Base-by-base conservation (phyloP, 2,329 filamentous ascomycete species). In the Corynespora cassiicola region DNA sequence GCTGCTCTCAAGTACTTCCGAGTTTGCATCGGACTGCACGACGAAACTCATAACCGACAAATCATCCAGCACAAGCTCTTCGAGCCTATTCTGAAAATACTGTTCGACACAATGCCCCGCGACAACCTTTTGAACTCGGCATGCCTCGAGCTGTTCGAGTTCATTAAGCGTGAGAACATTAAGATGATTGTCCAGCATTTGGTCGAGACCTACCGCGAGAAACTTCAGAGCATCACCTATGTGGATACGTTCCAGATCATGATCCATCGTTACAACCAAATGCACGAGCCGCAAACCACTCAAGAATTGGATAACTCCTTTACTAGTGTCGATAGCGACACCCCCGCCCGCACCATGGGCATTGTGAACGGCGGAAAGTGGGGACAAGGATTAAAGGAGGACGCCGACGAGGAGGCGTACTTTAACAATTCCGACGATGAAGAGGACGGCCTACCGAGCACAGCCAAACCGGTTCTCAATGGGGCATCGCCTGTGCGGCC, bases 41-140 rank as follows among this genome's bases (percentile, higher is more conserved):
- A 97, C 63, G 90, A 95, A 37, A 95, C 94, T 55, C 96, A 96
- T 65, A 85, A 90, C 58, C 86, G 85, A 36, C 86, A 96, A 55
- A 81, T 97, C 54, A 87, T 86, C 17, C 84, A 90, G 52, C 87
- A 91, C 63, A 82, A 85, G 43, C 82, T 94, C 0, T 84, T 97
- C 42, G 88, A 87, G 25, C 87, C 90, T 1, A 88, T 97, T 21
- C 75, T 99, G 10, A 83, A 94, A 52, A 85, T 96, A 23, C 80
- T 97, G 21, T 80, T 87, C 38, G 82, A 88, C 51, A 94, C 90
- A 0, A 87, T 96, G 81, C 89, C 91, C 1, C 83, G 90, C 26
- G 92, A 99, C 67, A 97, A 96, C 54, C 77, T 99, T 3, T 78
- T 97, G 20, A 95, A 94, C 66, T 97, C 92, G 1, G 92, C 91